Evolutionary conservation across 306 rosid genomes (phyloP).

Genomic region (Cicer arietinum): DNA sequence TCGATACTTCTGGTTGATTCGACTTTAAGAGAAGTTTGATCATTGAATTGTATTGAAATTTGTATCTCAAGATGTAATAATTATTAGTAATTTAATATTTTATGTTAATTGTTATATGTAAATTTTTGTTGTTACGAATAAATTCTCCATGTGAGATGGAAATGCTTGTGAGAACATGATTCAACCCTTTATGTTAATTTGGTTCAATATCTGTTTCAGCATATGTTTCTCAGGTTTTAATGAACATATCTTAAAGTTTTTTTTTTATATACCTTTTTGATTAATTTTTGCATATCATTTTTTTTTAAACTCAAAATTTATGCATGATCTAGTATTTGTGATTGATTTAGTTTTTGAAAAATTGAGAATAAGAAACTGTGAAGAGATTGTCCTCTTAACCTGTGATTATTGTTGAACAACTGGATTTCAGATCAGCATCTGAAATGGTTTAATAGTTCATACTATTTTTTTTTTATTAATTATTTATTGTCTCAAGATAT

Average conservation of each 20-base stretch:
- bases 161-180: too few species aligned
- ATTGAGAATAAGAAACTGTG: background rate
- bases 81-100: background rate
- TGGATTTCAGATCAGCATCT: slow-evolving; percentile 6
- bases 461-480: too few species aligned
- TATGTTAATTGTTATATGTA: background rate
- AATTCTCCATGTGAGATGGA: slow-evolving; percentile 15
- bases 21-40: too few species aligned
- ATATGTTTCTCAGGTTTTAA: slow-evolving; percentile 12
- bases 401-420: background rate
- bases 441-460: background rate
- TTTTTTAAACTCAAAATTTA: background rate
- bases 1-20: too few species aligned
- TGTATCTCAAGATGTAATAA: background rate
- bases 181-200: too few species aligned
- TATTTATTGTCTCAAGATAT: too few species aligned
- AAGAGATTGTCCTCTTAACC: too few species aligned
- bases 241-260: background rate
- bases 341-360: background rate
- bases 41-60: background rate
- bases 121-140: slow-evolving; percentile 24
- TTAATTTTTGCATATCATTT: background rate
- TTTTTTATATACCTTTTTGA: background rate
- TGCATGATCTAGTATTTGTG: background rate
- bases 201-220: background rate